Evolutionary conservation across 495 filamentous ascomycete species (phyloP).

Genomic region (Pseudevernia furfuracea): DNA sequence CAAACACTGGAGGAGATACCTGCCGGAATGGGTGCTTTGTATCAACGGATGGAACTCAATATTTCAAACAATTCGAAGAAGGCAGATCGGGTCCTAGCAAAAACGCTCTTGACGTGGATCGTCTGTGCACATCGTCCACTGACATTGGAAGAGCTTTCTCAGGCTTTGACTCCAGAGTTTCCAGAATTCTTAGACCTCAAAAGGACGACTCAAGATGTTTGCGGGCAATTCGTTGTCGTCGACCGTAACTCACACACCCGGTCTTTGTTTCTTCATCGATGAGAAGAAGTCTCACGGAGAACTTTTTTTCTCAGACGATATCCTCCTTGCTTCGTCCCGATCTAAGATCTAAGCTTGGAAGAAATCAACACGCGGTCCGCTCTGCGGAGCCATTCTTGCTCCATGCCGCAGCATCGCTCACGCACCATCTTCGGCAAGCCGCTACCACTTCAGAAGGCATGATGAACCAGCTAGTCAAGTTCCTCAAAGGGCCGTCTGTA

Average conservation of each 20-base stretch:
- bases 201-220: slow-evolving; percentile 29
- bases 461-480: slow-evolving; percentile 13
- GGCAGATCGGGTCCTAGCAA: slow-evolving; percentile 24
- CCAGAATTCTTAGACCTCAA: slow-evolving; percentile 28
- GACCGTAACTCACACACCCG: slow-evolving; percentile 19
- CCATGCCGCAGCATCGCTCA: slow-evolving; percentile 20
- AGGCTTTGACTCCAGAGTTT: slow-evolving; percentile 30
- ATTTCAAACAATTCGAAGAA: slow-evolving; percentile 14
- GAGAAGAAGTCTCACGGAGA: slow-evolving; percentile 9
- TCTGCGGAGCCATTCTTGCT: slow-evolving; percentile 13
- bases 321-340: slow-evolving; percentile 14
- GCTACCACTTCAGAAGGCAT: slow-evolving; percentile 1
- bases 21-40: slow-evolving; percentile 32
- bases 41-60: slow-evolving; percentile 28
- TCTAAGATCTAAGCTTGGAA: slow-evolving; percentile 2
- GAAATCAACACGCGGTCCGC: not conserved
- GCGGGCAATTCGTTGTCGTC: slow-evolving; percentile 34
- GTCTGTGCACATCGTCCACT: slow-evolving; percentile 30
- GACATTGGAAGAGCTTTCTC: slow-evolving; percentile 27
- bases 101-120: slow-evolving; percentile 32
- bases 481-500: slow-evolving; percentile 19
- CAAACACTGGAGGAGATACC: slow-evolving; percentile 34
- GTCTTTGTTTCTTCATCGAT: slow-evolving; percentile 11
- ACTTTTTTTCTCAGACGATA: slow-evolving; percentile 20
- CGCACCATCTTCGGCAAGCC: slow-evolving; percentile 21